Base-by-base conservation (phyloP, 352 stramenopile genomes). In the Globisporangium barbulae region DNA sequence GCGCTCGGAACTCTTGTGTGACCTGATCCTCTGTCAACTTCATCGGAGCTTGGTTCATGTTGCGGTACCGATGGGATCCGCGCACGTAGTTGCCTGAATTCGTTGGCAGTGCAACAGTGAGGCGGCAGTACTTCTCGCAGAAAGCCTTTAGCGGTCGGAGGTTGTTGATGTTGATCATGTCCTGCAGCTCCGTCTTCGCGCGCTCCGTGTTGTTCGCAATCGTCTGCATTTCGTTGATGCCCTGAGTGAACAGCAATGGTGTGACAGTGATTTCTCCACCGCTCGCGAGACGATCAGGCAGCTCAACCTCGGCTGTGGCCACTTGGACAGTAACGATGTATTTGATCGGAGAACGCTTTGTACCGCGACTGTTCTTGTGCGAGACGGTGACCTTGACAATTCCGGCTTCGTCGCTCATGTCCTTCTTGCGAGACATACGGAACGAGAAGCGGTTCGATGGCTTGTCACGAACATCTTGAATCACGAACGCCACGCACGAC, bases 211-310 rank as follows among this genome's bases (percentile, higher is more conserved):
- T 90, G 72, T 98, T 98, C 2, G 90, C 90, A 50, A 98, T 91
- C 15, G 91, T 97, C 76, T 98, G 91, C 88, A 96, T 97, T 71
- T 98, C 93, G 69, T 98, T 98, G 69, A 98, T 97, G 37, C 93
- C 93, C 58, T 98, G 88, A 6, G 88, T 94, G 62, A 96, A 93
- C n/a, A 96, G 61, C 22, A 94, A 58, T 1, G 87, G 85, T n/a
- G 82, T 94, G 44, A 96, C 83, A 15, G 82, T 71, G 65, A 96
- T 92, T 70, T 94, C 82, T 4, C 87, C 87, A 42, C 85, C 83
- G 3, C 61, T 61, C 19, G 83, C 81, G 6, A 96, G 64, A 30
- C 83, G 78, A 33, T 92, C 79, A 3, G 87, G 87, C 19, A 96
- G 53, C 55, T 93, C 84, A 5, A 93, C 82, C 31, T 93, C 85